Conservation (phyloP, 495 filamentous ascomycete species). For the Halenospora varia region DNA sequence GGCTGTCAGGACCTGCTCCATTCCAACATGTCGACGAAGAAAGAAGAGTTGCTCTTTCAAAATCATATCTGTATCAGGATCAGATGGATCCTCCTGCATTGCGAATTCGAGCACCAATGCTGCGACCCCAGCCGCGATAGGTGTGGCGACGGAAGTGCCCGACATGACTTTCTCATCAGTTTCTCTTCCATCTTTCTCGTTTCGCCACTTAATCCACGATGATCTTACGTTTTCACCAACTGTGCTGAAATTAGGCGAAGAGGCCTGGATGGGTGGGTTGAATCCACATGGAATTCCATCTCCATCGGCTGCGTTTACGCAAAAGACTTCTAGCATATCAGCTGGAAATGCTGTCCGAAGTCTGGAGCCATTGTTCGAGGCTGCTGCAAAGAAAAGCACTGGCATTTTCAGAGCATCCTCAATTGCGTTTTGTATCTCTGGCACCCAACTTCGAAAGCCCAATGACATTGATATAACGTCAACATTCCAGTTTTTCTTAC, state of each 20-base stretch:
- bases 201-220: neutral
- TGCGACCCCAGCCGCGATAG: neutral
- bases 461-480: slow-evolving; percentile 23
- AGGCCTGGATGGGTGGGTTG: neutral
- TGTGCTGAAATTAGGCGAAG: neutral
- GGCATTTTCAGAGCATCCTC: slow-evolving; percentile 2
- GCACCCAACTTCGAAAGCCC: slow-evolving; percentile 6
- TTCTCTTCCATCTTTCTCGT: neutral
- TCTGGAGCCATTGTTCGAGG: slow-evolving; percentile 14
- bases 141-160: neutral
- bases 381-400: slow-evolving; percentile 16
- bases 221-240: slow-evolving; percentile 6
- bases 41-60: neutral
- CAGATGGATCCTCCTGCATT: neutral
- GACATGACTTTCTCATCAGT: neutral
- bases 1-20: neutral
- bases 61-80: neutral
- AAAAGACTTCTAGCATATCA: neutral
- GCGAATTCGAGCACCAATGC: neutral
- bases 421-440: slow-evolving; percentile 1
- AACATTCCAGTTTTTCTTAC: slow-evolving; percentile 12
- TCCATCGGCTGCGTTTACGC: slow-evolving; percentile 1
- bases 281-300: neutral
- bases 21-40: neutral
- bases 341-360: slow-evolving; percentile 6